Conservation (phyloP, 768 basidiomycete species). For the Rhizopogon salebrosus region DNA sequence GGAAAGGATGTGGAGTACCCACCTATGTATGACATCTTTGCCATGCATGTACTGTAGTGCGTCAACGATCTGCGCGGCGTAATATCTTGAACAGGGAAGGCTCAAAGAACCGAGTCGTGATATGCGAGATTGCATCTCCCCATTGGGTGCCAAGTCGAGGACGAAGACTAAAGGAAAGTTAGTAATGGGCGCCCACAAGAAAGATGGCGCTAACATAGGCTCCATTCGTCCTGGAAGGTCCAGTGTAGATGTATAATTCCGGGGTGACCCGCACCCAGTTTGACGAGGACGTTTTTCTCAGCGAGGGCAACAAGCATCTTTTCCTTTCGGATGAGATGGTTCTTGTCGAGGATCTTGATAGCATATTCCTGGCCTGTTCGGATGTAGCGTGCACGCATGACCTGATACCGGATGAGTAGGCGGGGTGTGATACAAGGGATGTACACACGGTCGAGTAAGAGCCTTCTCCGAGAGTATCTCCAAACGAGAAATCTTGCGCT, state of each 20-base stretch:
- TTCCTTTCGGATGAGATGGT: conserved; percentile 71
- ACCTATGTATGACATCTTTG: conserved; percentile 87
- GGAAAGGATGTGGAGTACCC: conserved; percentile 9
- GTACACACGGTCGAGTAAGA: conserved; percentile 73
- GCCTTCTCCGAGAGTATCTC: conserved; percentile 72
- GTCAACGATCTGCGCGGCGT: conserved; percentile 86
- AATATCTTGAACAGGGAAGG: conserved; percentile 69
- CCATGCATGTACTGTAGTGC: conserved; percentile 88
- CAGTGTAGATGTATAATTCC: conserved; percentile 79
- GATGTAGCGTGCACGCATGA: conserved; percentile 48
- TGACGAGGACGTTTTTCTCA: conserved; percentile 74
- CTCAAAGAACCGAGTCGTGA: conserved; percentile 84
- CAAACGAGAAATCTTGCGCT: conserved; percentile 68
- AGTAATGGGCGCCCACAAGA: conserved; percentile 1
- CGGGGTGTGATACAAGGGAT: neutral
- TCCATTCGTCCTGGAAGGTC: conserved; percentile 82
- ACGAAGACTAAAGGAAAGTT: conserved; percentile 56
- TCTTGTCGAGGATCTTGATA: conserved; percentile 81
- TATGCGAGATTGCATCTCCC: conserved; percentile 71
- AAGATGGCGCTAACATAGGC: conserved; percentile 46
- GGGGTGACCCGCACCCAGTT: conserved; percentile 62
- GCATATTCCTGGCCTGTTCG: conserved; percentile 63
- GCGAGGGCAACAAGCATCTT: conserved; percentile 73
- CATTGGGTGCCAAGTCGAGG: conserved; percentile 70
- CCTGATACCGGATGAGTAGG: conserved; percentile 34